phyloP scores from a whole-genome alignment of 2,329 filamentous ascomycete species.

The Colletotrichum plurivorum region DNA sequence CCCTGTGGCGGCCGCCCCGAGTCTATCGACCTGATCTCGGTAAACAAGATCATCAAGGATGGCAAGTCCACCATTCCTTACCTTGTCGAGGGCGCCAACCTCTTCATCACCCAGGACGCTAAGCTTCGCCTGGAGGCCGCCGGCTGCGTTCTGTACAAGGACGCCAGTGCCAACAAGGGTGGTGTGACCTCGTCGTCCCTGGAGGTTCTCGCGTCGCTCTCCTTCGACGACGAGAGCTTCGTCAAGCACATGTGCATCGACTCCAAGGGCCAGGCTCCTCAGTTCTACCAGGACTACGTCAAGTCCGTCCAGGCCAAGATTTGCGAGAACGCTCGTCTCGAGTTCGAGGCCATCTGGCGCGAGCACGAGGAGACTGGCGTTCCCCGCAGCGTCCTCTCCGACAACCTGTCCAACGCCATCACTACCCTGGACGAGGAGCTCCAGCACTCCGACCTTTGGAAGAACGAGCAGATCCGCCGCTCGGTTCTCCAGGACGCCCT shows the following conservation, averaged over 20 bases:
- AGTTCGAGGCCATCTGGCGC: conserved; percentile 99
- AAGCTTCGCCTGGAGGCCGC: conserved; percentile 95
- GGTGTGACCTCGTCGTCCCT: conserved; percentile 97
- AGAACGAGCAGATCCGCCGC: conserved; percentile 82
- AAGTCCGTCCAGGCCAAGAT: conserved; percentile 92
- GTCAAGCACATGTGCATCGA: conserved; percentile 95
- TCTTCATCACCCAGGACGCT: conserved; percentile 99
- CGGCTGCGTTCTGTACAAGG: conserved; percentile 97
- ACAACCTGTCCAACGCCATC: conserved; percentile 91
- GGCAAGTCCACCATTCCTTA: conserved; percentile 92
- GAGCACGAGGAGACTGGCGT: conserved; percentile 88
- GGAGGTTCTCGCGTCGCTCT: conserved; percentile 93
- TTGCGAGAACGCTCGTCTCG: conserved; percentile 89
- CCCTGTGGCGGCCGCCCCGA: conserved; percentile 97
- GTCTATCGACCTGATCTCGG: conserved; percentile 92
- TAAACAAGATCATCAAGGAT: conserved; percentile 88
- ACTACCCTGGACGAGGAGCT: conserved; percentile 97
- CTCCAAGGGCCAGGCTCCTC: conserved; percentile 77
- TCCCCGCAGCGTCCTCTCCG: conserved; percentile 88
- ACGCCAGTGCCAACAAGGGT: conserved; percentile 98
- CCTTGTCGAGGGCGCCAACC: conserved; percentile 97
- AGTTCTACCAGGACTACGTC: conserved; percentile 95
- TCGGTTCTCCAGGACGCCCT: conserved; percentile 88
- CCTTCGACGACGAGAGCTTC: conserved; percentile 92
- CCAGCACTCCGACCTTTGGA: conserved; percentile 93